phyloP scores from a whole-genome alignment of 257 asterid species.

The Parsonsia alboflavescens region DNA sequence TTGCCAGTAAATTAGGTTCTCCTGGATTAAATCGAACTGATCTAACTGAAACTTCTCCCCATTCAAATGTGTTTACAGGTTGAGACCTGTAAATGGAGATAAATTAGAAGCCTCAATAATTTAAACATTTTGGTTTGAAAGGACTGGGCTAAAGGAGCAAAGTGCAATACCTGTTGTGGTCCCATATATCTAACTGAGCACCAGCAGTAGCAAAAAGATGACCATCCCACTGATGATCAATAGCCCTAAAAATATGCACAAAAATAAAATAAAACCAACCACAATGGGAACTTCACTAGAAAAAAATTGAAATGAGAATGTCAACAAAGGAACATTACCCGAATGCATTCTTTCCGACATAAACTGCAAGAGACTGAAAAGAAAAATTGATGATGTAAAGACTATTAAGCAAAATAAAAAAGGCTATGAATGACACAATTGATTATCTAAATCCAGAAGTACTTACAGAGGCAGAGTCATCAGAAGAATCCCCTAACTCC shows the following conservation, averaged over 20 bases:
- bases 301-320: neutral
- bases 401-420: neutral
- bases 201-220: slow-evolving; percentile 94
- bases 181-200: slow-evolving; percentile 95
- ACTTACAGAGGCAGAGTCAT: slow-evolving; percentile 48
- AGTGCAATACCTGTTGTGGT: slow-evolving; percentile 70
- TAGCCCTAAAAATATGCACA: slow-evolving; percentile 46
- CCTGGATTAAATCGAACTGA: slow-evolving; percentile 93
- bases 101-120: slow-evolving; percentile 17
- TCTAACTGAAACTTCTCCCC: slow-evolving; percentile 71
- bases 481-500: slow-evolving; percentile 33
- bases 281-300: neutral
- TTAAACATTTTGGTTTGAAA: neutral
- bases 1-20: slow-evolving; percentile 79
- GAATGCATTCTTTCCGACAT: slow-evolving; percentile 77
- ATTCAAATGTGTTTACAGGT: slow-evolving; percentile 75
- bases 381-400: neutral
- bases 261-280: neutral
- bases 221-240: slow-evolving; percentile 91
- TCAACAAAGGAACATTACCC: slow-evolving; percentile 39
- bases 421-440: slow-evolving; percentile 1
- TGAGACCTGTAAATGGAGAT: slow-evolving; percentile 65
- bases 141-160: neutral
- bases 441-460: slow-evolving; percentile 10
- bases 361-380: slow-evolving; percentile 67